A percentile compares a stretch with the other conserved stretches of the same genome.
These are phyloP conservation scores for Blastomyces gilchristii DNA, from an alignment of 2,329 filamentous ascomycete genomes.

Conservation along the genomic window DNA sequence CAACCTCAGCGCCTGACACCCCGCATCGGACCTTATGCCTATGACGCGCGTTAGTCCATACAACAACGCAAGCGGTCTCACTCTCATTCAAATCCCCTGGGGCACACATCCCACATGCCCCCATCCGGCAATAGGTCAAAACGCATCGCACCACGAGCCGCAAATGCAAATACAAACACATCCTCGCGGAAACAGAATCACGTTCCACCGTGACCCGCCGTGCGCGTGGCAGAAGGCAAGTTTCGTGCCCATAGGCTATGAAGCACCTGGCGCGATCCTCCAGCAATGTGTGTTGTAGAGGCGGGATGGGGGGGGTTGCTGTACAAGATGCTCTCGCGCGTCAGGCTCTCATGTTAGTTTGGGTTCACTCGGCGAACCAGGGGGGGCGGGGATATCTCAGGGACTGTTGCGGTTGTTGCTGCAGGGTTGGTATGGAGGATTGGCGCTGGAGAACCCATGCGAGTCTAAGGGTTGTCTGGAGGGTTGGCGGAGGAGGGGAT, in stretches of 20 bases:
- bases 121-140: neutral
- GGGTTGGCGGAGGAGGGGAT: no score
- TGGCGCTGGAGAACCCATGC: neutral
- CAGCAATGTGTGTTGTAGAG: neutral
- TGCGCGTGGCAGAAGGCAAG: neutral
- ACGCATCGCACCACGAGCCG: neutral
- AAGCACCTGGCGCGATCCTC: neutral
- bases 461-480: neutral
- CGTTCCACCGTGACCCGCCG: neutral
- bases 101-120: neutral
- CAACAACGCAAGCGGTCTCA: neutral
- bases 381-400: neutral
- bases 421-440: constrained; percentile 35
- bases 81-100: neutral
- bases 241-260: neutral
- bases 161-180: neutral
- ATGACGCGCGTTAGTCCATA: neutral
- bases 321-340: neutral
- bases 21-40: neutral
- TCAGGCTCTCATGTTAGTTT: neutral
- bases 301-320: neutral
- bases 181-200: neutral
- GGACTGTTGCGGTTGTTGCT: constrained; percentile 30
- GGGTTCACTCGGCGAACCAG: neutral
- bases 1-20: neutral